phyloP scores from a whole-genome alignment of 73 alveolate species.

The Uronychia setigera region DNA sequence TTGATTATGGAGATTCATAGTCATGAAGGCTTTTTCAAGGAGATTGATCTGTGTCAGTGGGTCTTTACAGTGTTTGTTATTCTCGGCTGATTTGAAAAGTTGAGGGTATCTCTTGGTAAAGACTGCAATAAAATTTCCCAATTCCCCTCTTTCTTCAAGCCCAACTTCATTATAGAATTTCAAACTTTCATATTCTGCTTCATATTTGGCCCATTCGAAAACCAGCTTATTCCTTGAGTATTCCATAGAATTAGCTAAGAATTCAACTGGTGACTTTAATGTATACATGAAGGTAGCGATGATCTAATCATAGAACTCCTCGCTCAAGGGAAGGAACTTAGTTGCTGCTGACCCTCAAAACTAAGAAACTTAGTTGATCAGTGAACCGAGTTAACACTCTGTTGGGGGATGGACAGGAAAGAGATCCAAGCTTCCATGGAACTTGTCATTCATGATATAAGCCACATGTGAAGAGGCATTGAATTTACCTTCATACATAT shows the following conservation, averaged over 20 bases:
- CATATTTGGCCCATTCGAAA: neutral
- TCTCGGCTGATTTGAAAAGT: neutral
- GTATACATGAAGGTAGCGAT: neutral
- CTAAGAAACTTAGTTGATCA: neutral
- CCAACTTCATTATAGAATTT: neutral
- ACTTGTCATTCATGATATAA: neutral
- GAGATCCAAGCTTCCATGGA: neutral
- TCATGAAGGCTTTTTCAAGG: neutral
- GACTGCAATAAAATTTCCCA: neutral
- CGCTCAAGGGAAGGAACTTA: neutral
- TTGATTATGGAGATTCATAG: neutral
- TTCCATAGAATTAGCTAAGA: neutral
- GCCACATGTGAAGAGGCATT: neutral
- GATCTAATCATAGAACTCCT: neutral
- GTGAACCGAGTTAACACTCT: neutral
- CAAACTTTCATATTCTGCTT: neutral
- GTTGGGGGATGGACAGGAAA: neutral
- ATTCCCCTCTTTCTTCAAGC: neutral
- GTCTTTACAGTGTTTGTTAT: neutral
- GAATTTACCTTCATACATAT: neutral
- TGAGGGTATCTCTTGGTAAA: neutral
- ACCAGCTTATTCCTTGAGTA: neutral
- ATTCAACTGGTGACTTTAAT: neutral
- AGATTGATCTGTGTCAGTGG: neutral
- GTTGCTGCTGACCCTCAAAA: neutral